These are phyloP conservation scores for Cucurbita moschata DNA, from an alignment of 306 rosid genomes.

Conservation along the genomic window DNA sequence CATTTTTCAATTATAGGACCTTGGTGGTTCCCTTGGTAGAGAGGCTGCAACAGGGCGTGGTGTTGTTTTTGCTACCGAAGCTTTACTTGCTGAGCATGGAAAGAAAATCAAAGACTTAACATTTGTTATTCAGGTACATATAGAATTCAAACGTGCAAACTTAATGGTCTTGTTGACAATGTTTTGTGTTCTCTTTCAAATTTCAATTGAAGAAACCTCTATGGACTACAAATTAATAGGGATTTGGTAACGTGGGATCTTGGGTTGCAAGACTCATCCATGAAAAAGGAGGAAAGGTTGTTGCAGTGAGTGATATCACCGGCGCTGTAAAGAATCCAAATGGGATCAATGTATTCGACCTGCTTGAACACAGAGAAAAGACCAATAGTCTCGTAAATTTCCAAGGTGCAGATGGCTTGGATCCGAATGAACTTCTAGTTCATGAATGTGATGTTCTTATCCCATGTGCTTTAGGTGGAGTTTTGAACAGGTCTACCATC, in stretches of 20 bases:
- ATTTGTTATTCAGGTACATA: constrained; percentile 41
- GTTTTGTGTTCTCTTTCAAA: background rate
- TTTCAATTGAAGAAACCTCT: background rate
- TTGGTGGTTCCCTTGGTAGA: constrained; percentile 54
- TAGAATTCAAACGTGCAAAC: background rate
- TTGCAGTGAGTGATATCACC: constrained; percentile 44
- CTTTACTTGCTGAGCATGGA: constrained; percentile 49
- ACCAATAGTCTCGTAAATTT: constrained; percentile 30
- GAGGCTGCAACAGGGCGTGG: constrained; percentile 64
- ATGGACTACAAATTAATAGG: constrained; percentile 22
- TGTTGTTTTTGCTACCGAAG: constrained; percentile 48
- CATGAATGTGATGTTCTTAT: constrained; percentile 48
- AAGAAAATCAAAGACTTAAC: constrained; percentile 30
- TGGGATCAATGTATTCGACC: constrained; percentile 25
- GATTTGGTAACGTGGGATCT: constrained; percentile 82
- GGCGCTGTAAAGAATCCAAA: constrained; percentile 36
- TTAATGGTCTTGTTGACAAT: background rate
- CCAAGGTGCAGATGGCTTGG: constrained; percentile 26
- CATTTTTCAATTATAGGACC: constrained; percentile 21
- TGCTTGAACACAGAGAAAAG: constrained; percentile 28
- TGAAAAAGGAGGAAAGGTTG: constrained; percentile 38
- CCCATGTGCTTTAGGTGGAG: constrained; percentile 56
- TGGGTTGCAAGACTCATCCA: constrained; percentile 43
- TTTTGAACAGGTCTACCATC: constrained; percentile 34
- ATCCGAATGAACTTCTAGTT: constrained; percentile 26